phyloP scores from a whole-genome alignment of 2,329 filamentous ascomycete genomes.

The Monilinia aucupariae region DNA sequence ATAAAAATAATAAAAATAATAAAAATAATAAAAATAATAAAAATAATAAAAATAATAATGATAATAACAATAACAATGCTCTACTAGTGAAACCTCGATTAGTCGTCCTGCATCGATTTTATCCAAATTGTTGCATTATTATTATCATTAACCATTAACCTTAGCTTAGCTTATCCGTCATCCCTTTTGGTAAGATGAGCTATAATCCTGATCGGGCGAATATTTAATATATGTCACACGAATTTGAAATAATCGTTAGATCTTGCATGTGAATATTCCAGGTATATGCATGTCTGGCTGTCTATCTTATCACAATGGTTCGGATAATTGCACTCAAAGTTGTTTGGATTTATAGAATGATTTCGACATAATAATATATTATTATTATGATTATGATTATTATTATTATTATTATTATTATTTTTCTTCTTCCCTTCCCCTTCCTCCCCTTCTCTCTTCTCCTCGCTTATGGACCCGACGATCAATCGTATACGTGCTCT shows the following conservation, averaged over 20 bases:
- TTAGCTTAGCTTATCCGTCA: slow-evolving; percentile 12
- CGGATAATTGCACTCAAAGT: background rate
- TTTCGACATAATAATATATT: too few species aligned
- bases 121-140: too few species aligned
- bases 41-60: too few species aligned
- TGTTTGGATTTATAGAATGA: background rate
- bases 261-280: slow-evolving; percentile 11
- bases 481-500: slow-evolving; percentile 5
- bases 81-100: slow-evolving; percentile 6
- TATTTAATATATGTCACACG: slow-evolving; percentile 15
- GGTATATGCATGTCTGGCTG: background rate
- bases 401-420: too few species aligned
- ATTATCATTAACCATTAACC: background rate
- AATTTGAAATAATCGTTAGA: slow-evolving; percentile 11
- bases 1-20: too few species aligned
- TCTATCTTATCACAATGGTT: too few species aligned
- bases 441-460: too few species aligned
- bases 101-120: slow-evolving; percentile 15
- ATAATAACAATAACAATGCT: too few species aligned
- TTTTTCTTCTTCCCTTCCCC: too few species aligned
- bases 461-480: slow-evolving; percentile 13
- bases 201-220: slow-evolving; percentile 6
- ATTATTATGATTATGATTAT: too few species aligned
- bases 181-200: slow-evolving; percentile 12
- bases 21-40: too few species aligned